phyloP scores from a whole-genome alignment of 2,329 filamentous ascomycete species.

The Hypoxylon sp. region DNA sequence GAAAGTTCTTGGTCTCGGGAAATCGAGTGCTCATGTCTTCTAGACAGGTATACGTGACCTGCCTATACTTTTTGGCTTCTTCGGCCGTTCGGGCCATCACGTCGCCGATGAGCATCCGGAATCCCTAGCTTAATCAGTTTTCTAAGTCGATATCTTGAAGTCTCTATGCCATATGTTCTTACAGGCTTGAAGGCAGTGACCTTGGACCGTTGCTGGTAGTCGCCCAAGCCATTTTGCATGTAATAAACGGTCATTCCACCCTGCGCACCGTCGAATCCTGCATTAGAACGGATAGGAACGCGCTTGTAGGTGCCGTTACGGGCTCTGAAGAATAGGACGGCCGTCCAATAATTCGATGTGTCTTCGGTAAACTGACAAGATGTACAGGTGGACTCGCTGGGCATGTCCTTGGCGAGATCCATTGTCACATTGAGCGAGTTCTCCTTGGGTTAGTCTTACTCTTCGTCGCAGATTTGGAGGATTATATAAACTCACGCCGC shows the following conservation, averaged over 20 bases:
- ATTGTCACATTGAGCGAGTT: conserved; percentile 44
- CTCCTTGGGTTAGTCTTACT: conserved; percentile 19
- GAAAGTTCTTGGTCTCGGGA: conserved; percentile 51
- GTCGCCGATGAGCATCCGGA: conserved; percentile 56
- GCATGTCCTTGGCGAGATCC: conserved; percentile 42
- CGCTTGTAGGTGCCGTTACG: conserved; percentile 44
- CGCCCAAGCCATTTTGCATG: conserved; percentile 46
- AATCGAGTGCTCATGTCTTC: conserved; percentile 49
- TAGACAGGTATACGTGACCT: conserved; percentile 56
- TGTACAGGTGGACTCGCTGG: conserved; percentile 41
- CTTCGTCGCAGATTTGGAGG: too few species aligned
- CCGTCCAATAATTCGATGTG: conserved; percentile 45
- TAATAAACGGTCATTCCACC: conserved; percentile 57
- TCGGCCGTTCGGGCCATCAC: conserved; percentile 47
- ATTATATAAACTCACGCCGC: conserved; percentile 42
- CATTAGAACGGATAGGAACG: conserved; percentile 42
- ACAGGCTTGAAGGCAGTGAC: conserved; percentile 55
- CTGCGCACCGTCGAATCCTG: conserved; percentile 44
- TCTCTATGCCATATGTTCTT: conserved; percentile 5
- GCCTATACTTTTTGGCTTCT: conserved; percentile 50
- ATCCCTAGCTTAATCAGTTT: conserved; percentile 45
- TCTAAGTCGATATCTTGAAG: conserved; percentile 17
- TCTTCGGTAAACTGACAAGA: conserved; percentile 43
- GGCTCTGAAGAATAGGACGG: conserved; percentile 42
- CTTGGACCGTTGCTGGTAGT: conserved; percentile 48